Evolutionary conservation across 495 filamentous ascomycete genomes (phyloP), one percentile per base, ranked within the genome.

Genomic region (Penicillium fimorum): DNA sequence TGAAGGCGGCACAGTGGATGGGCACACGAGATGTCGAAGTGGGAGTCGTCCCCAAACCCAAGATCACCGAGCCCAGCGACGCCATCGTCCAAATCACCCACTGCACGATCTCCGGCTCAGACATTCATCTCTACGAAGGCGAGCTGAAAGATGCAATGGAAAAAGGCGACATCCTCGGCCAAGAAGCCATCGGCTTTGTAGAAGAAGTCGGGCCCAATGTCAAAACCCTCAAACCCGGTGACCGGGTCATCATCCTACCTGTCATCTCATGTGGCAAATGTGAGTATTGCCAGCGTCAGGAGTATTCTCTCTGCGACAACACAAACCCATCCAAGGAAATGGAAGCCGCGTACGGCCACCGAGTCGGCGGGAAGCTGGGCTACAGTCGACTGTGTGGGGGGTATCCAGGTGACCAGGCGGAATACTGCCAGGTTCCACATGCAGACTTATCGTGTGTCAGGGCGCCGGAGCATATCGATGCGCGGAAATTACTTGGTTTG

Each of bases 181-280:
- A 77, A 55, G 75, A 79, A 57, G 69, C 59, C 33, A 62, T 76
- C 46, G 76, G 76, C 3, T 43, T 71, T 35, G 64, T 79, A 7
- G 65, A 69, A 29, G 60, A 66, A 15, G 61, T 74, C 15, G 72
- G 75, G 12, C 29, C 51, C 2, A 55, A 63, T 1, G 70, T 75
- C 6, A 58, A 56, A 15, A 57, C 47, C 8, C 35, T 76, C 25
- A 50, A 62, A 32, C 47, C 59, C 2, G 72, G 75, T 5, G 75
- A 77, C 56, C 50, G 69, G 2, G 76, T 76, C 5, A 59, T 76
- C 35, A 63, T 76, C 30, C 60, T 67, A 3, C 60, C 58, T 74
- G 85, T 89, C 66, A 89, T 91, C 66, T 82, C 88, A 0, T 91
- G 87, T 57, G 87, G 85, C 2, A 32, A 35, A 24, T 71, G 69